These are phyloP conservation scores for Pseudogymnoascus sp. DNA, from an alignment of 2,329 filamentous ascomycete genomes.

Conservation along the genomic window DNA sequence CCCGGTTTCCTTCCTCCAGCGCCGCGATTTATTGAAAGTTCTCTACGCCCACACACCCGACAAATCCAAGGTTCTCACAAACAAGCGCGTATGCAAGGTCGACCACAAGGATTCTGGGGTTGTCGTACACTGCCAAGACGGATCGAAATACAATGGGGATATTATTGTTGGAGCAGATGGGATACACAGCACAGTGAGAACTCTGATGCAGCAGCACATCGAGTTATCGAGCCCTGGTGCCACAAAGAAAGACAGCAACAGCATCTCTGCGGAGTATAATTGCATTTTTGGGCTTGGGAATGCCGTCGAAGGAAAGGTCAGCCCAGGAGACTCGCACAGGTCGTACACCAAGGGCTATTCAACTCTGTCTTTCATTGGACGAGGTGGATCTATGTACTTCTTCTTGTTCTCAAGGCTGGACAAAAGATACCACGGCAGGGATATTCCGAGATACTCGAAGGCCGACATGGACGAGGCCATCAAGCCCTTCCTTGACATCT, in stretches of 20 bases:
- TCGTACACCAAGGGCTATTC: slow-evolving; percentile 13
- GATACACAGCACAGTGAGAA: slow-evolving; percentile 19
- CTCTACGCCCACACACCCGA: slow-evolving; percentile 20
- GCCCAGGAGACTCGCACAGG: slow-evolving; percentile 11
- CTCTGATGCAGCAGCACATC: slow-evolving; percentile 16
- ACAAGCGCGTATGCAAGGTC: slow-evolving; percentile 16
- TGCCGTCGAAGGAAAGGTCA: slow-evolving; percentile 10
- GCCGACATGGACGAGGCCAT: slow-evolving; percentile 14
- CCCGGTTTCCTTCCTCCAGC: slow-evolving; percentile 11
- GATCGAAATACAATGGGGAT: slow-evolving; percentile 17
- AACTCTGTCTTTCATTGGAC: slow-evolving; percentile 14
- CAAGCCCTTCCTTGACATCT: slow-evolving; percentile 11
- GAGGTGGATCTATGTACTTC: slow-evolving; percentile 15
- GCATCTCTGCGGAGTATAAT: slow-evolving; percentile 22
- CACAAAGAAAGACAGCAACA: slow-evolving; percentile 12
- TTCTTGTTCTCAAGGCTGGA: slow-evolving; percentile 17
- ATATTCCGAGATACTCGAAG: slow-evolving; percentile 19
- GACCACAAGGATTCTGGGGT: slow-evolving; percentile 14
- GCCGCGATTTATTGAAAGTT: slow-evolving; percentile 12
- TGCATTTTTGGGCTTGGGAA: slow-evolving; percentile 21
- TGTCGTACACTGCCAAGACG: slow-evolving; percentile 19
- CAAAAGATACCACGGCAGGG: slow-evolving; percentile 12
- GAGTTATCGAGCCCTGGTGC: slow-evolving; percentile 4
- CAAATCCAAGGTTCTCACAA: slow-evolving; percentile 15
- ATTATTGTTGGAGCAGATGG: slow-evolving; percentile 25